Base-by-base conservation (phyloP, 176 grass and related monocot species). In the Carex cristatella region DNA sequence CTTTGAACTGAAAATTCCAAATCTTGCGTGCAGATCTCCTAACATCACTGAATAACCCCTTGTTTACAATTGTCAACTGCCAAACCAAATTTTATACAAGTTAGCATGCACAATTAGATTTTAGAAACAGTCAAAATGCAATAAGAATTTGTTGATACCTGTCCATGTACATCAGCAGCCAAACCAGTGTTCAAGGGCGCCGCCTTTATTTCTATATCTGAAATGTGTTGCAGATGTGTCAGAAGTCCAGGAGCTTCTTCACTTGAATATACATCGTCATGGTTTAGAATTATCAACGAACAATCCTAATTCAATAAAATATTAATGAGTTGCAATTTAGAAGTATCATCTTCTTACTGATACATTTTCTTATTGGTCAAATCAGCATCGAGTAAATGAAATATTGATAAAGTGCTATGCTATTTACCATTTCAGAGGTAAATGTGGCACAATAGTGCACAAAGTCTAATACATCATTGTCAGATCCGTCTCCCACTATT, bases 141-240 rank as follows among this genome's bases (percentile, higher is more conserved):
- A 55, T 0, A 69, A 3, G 38, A 85, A 82, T 4, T 79, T 65
- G 58, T 83, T 65, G 0, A 63, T 84, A 99, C 93, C 90, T 99
- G 91, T 86, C 91, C 97, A 87, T 99, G 91, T 55, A 99, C 97
- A 87, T 96, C 97, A 84, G 87, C 85, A 84, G 97, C 90, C 60
- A 99, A 89, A 84, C 93, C 93, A 16, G 91, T 99, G 77, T 78
- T 88, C 87, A 95, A 69, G 65, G 93, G 91, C 65, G 85, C 93
- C 10, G 78, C 67, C 72, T 87, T 96, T 76, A 99, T 88, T 81
- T 90, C 81, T 82, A 92, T 84, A 80, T 96, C 91, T 1, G 93
- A 91, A 64, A 92, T 54, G 64, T 92, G 89, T 46, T 82, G 85
- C 51, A 99, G 87, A 87, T 91, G 88, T n/a, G 81, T 79, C 62